A percentile compares a stretch with the other conserved stretches of the same genome.
These are phyloP conservation scores for Wilcoxina mikolae DNA, from an alignment of 495 filamentous ascomycete genomes.

Conservation along the genomic window DNA sequence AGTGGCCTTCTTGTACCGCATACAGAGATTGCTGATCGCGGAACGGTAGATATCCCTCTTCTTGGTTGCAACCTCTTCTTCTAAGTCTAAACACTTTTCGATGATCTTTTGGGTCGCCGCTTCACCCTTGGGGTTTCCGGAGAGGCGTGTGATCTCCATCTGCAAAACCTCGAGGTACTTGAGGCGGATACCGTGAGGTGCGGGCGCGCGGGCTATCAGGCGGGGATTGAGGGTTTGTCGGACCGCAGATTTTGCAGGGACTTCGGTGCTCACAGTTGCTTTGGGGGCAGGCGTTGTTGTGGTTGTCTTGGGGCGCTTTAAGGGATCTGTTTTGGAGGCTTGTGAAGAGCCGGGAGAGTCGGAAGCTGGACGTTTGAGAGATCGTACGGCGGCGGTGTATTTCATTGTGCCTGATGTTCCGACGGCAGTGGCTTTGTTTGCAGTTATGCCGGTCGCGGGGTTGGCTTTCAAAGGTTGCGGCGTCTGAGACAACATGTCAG, in stretches of 20 bases:
- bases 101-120: conserved; percentile 54
- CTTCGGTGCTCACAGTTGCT: neutral
- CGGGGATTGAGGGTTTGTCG: conserved; percentile 57
- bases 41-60: conserved; percentile 60
- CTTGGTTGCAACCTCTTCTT: conserved; percentile 58
- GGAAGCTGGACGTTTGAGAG: conserved; percentile 1
- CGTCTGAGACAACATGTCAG: neutral
- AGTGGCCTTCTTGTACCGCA: conserved; percentile 56
- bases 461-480: neutral
- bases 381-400: conserved; percentile 4
- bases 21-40: conserved; percentile 63
- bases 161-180: conserved; percentile 59
- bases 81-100: conserved; percentile 64
- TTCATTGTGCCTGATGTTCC: neutral
- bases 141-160: conserved; percentile 54
- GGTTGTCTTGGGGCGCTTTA: conserved; percentile 12
- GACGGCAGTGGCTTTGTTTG: neutral
- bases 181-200: conserved; percentile 49
- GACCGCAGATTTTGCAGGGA: conserved; percentile 29
- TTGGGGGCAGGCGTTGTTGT: conserved; percentile 8
- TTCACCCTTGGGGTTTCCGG: conserved; percentile 43
- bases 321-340: neutral
- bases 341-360: neutral
- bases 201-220: conserved; percentile 57
- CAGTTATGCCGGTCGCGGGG: neutral